Percentiles rank a stretch among this genome's conserved stretches.
Conservation (phyloP, 768 basidiomycete genomes). For the Suillus brevipes region DNA sequence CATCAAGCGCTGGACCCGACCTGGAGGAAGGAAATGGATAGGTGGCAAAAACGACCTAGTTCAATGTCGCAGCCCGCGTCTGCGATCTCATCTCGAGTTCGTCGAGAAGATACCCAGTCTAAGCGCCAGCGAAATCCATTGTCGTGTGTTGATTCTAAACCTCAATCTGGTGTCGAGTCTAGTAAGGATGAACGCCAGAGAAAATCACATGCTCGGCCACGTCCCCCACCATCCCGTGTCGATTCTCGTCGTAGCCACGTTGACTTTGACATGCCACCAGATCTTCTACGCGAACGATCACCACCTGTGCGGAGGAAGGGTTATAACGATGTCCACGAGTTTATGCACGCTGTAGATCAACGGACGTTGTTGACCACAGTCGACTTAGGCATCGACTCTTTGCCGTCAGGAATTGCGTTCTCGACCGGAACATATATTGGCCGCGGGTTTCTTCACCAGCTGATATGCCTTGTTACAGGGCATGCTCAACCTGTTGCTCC, state of each 20-base stretch:
- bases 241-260: background rate
- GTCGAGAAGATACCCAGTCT: slow-evolving; percentile 15
- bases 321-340: slow-evolving; percentile 6
- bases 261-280: background rate
- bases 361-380: slow-evolving; percentile 8
- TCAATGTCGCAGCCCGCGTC: slow-evolving; percentile 12
- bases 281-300: background rate
- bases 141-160: slow-evolving; percentile 14
- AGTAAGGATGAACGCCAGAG: background rate
- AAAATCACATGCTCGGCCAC: background rate
- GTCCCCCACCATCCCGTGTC: background rate
- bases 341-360: slow-evolving; percentile 6
- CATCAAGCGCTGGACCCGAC: slow-evolving; percentile 42
- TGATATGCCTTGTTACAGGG: slow-evolving; percentile 43
- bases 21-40: slow-evolving; percentile 34
- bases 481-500: slow-evolving; percentile 30
- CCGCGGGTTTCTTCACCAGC: slow-evolving; percentile 59
- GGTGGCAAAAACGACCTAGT: slow-evolving; percentile 29
- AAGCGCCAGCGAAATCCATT: slow-evolving; percentile 16
- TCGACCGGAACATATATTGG: slow-evolving; percentile 52
- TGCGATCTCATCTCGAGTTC: slow-evolving; percentile 8
- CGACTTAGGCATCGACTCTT: slow-evolving; percentile 53
- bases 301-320: slow-evolving; percentile 7
- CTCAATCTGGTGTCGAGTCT: slow-evolving; percentile 7
- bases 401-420: slow-evolving; percentile 57